Conservation (phyloP, 495 filamentous ascomycete genomes). For the Astrothelium macrocarpum region DNA sequence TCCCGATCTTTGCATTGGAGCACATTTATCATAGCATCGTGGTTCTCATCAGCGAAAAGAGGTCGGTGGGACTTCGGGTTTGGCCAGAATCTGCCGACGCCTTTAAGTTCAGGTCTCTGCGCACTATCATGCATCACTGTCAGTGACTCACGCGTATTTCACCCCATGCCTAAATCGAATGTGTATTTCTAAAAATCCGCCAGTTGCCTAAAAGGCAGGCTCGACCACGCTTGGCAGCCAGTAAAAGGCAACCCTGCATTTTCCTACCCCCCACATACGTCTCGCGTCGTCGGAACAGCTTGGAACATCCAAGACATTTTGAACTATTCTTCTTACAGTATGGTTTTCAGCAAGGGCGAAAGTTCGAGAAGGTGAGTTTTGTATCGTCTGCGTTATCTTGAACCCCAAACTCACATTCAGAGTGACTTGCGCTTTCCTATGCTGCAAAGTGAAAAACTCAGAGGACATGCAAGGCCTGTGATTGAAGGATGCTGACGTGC, state of each 20-base stretch:
- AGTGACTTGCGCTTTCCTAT: neutral
- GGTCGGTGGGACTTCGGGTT: too few species aligned
- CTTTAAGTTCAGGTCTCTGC: too few species aligned
- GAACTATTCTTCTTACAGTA: neutral
- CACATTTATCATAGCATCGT: too few species aligned
- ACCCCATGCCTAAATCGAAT: too few species aligned
- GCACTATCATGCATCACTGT: neutral
- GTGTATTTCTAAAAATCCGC: neutral
- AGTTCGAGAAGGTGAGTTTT: neutral
- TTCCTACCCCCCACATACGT: neutral
- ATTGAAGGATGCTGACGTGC: neutral
- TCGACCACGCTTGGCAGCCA: neutral
- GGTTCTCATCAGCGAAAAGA: too few species aligned
- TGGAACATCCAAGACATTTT: too few species aligned
- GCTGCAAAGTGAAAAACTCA: neutral
- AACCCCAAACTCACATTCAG: neutral
- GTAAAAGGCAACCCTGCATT: neutral
- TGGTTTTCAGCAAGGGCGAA: neutral
- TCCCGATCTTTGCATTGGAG: too few species aligned
- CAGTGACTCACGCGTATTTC: neutral
- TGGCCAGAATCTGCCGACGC: too few species aligned
- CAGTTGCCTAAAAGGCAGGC: neutral
- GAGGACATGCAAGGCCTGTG: neutral
- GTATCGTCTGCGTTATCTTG: neutral
- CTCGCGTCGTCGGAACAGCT: neutral